Base-by-base conservation (phyloP, 2,329 filamentous ascomycete genomes). In the Sordariomycetes sp. region DNA sequence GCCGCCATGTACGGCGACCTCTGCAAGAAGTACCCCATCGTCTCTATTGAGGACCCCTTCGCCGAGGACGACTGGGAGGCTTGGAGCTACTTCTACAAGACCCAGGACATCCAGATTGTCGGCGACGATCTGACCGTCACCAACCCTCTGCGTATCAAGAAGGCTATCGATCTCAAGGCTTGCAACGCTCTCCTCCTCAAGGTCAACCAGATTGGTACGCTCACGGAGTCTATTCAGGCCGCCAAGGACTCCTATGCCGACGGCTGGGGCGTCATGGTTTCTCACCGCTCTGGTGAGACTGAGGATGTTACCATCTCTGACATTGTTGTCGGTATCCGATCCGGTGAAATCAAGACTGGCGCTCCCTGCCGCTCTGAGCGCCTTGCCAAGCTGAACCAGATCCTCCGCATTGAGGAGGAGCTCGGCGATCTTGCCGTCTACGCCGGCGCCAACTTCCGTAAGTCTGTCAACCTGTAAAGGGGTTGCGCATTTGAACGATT, bases 1-100 rank as follows among this genome's bases (percentile, higher is more conserved):
- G 90, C 92, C 58, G 79, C 82, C 56, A 70, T 93, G 54, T 96
- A 98, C 81, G 78, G 84, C 63, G 72, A 79, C 30, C 80, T 98
- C 42, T 74, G 76, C 60, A 75, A 80, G 75, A 95, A 94, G 73
- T 98, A 98, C 74, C 90, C 92, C 55, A 98, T 98, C 57, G 86
- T 96, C 69, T 86, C 79, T 66, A 96, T 98, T 53, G 92, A 98
- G 73, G 92, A 98, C 64, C 92, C 92, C 60, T 98, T 98, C 69
- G 90, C 86, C 46, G 92, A 98, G 79, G 92, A 96, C 57, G 92
- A 98, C 75, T 98, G 92, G 92, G 90, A 96, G 79, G 92, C 92
- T 43, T 98, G 92, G 92, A 94, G 86, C 79, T 94, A 96, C 82
- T 98, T 96, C 82, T 94, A 83, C 83, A 95, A 95, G 84, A 92